Conservation (phyloP, 352 stramenopile genomes). For the Phytophthora citrophthora region DNA sequence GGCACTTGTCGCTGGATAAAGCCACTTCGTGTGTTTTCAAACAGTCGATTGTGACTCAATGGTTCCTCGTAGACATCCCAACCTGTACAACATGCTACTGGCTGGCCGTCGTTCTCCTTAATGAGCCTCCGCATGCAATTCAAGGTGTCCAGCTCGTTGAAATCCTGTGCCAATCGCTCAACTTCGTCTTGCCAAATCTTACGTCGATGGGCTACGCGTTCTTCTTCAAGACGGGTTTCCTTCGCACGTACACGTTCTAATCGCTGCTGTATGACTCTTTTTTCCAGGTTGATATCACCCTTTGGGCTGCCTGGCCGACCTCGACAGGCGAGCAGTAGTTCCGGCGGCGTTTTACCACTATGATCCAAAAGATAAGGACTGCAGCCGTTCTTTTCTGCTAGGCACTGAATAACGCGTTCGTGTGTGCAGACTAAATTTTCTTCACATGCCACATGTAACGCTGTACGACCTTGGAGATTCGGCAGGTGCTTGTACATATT, state of each 20-base stretch:
- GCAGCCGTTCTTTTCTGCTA: slow-evolving; percentile 61
- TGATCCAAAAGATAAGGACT: slow-evolving; percentile 64
- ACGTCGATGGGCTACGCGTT: slow-evolving; percentile 40
- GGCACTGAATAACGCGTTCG: slow-evolving; percentile 62
- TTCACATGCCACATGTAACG: slow-evolving; percentile 79
- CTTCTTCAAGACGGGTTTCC: slow-evolving; percentile 37
- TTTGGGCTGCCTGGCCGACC: slow-evolving; percentile 66
- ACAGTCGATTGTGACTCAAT: slow-evolving; percentile 63
- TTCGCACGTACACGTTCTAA: slow-evolving; percentile 35
- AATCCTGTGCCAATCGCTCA: slow-evolving; percentile 46
- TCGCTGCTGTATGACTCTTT: slow-evolving; percentile 35
- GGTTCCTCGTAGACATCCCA: slow-evolving; percentile 68
- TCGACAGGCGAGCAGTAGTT: slow-evolving; percentile 58
- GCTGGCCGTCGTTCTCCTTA: slow-evolving; percentile 31
- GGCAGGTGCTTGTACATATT: slow-evolving; percentile 67
- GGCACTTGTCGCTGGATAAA: slow-evolving; percentile 76
- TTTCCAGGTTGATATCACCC: slow-evolving; percentile 44
- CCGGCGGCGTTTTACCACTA: slow-evolving; percentile 37
- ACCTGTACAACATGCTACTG: slow-evolving; percentile 23
- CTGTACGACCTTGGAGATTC: slow-evolving; percentile 70
- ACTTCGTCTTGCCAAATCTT: slow-evolving; percentile 53
- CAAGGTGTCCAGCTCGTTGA: slow-evolving; percentile 64
- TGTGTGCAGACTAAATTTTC: slow-evolving; percentile 86
- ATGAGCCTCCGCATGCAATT: slow-evolving; percentile 43
- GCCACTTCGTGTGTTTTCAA: slow-evolving; percentile 61